These are phyloP conservation scores for Rhinocladiella similis DNA, from an alignment of 2,329 filamentous ascomycete genomes.

Conservation along the genomic window DNA sequence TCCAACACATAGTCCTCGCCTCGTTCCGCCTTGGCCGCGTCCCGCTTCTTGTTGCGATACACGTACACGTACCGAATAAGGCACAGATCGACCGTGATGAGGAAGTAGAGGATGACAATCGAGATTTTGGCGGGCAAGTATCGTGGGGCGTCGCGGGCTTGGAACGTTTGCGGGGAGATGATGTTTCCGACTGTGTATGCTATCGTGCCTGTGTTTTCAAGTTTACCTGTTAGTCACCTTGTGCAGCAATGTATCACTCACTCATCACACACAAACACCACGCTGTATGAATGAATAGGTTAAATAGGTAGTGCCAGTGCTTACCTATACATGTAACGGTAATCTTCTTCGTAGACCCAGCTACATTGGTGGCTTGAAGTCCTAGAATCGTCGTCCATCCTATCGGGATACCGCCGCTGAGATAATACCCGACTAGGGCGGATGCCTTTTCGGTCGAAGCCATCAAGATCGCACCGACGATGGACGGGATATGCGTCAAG, in stretches of 20 bases:
- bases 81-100: slow-evolving; percentile 34
- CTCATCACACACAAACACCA: no score
- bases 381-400: slow-evolving; percentile 42
- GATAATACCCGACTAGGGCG: slow-evolving; percentile 40
- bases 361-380: slow-evolving; percentile 39
- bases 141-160: slow-evolving; percentile 35
- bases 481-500: slow-evolving; percentile 37
- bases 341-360: slow-evolving; percentile 40
- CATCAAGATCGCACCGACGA: slow-evolving; percentile 42
- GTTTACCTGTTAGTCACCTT: neutral
- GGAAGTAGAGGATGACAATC: slow-evolving; percentile 31
- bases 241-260: neutral
- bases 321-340: slow-evolving; percentile 34
- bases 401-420: slow-evolving; percentile 40
- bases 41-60: slow-evolving; percentile 33
- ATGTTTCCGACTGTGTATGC: slow-evolving; percentile 45
- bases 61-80: slow-evolving; percentile 34
- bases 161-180: slow-evolving; percentile 45
- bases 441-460: slow-evolving; percentile 39
- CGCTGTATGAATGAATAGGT: neutral
- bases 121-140: slow-evolving; percentile 34
- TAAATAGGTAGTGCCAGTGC: neutral
- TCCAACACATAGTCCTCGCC: slow-evolving; percentile 31
- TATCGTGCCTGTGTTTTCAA: slow-evolving; percentile 28
- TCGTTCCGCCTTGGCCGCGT: slow-evolving; percentile 29